A percentile compares a stretch with the other conserved stretches of the same genome.
Conservation (phyloP, 2,329 filamentous ascomycete species). For the Orbilia oligospora region DNA sequence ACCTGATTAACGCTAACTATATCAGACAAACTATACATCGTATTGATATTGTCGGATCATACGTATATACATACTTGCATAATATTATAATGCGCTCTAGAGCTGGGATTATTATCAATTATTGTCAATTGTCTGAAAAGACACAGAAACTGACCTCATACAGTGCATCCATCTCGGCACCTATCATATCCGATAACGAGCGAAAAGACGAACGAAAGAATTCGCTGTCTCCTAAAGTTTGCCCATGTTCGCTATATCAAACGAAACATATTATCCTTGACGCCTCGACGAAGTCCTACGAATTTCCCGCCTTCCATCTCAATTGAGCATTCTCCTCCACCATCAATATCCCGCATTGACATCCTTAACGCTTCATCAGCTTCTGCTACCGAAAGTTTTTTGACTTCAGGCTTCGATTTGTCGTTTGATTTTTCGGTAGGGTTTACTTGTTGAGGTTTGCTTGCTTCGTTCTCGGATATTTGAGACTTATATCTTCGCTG, state of each 20-base stretch:
- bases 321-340: constrained; percentile 43
- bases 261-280: constrained; percentile 58
- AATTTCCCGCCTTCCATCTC: constrained; percentile 57
- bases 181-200: not conserved
- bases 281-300: constrained; percentile 43
- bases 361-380: constrained; percentile 47
- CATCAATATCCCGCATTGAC: constrained; percentile 46
- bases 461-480: not conserved
- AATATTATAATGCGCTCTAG: too few relatives aligned
- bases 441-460: not conserved
- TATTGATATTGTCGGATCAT: too few relatives aligned
- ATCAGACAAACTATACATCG: too few relatives aligned
- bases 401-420: constrained; percentile 7
- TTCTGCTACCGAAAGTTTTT: constrained; percentile 43
- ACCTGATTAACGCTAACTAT: too few relatives aligned
- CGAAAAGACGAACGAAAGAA: not conserved
- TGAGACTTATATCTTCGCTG: not conserved
- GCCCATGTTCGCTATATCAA: constrained; percentile 27
- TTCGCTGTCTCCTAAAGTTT: not conserved
- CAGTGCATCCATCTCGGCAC: not conserved
- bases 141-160: not conserved
- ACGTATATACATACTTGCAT: too few relatives aligned
- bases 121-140: too few relatives aligned
- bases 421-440: not conserved
- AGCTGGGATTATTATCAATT: too few relatives aligned